phyloP scores from a whole-genome alignment of 2,329 filamentous ascomycete species.

The Aaosphaeria arxii region DNA sequence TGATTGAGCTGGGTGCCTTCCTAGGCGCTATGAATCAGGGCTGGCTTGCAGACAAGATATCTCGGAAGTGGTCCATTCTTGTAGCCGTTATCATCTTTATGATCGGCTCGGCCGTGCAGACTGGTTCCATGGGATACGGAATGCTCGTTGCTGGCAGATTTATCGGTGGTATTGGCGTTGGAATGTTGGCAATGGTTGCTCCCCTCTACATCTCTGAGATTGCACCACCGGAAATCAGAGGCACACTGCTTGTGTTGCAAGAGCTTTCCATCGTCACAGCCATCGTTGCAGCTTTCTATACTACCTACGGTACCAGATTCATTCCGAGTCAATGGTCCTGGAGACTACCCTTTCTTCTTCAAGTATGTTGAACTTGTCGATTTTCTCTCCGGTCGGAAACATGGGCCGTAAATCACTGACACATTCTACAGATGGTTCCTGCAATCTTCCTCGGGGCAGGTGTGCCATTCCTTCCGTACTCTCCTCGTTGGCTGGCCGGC shows the following conservation, averaged over 20 bases:
- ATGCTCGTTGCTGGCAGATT: not conserved
- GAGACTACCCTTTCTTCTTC: conserved; percentile 48
- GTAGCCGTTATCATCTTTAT: not conserved
- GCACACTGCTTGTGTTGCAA: not conserved
- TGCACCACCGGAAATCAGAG: not conserved
- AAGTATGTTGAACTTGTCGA: conserved; percentile 23
- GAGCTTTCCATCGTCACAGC: not conserved
- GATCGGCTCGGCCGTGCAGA: not conserved
- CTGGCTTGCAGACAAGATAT: not conserved
- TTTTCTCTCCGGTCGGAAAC: not conserved
- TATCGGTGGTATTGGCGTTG: not conserved
- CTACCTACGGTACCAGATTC: not conserved
- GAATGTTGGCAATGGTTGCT: not conserved
- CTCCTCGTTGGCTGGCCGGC: not conserved
- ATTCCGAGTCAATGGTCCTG: conserved; percentile 44
- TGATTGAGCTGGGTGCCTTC: not conserved
- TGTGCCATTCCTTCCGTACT: not conserved
- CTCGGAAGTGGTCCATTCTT: not conserved
- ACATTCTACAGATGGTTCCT: not conserved
- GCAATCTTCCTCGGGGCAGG: not conserved
- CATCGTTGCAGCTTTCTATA: not conserved
- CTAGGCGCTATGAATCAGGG: not conserved
- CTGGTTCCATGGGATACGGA: not conserved
- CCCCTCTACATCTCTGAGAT: not conserved
- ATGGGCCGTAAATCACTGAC: not conserved